A percentile compares a stretch with the other conserved stretches of the same genome.
Evolutionary conservation across 345 rosid species (phyloP).

Genomic region (Citrus cavaleriei): DNA sequence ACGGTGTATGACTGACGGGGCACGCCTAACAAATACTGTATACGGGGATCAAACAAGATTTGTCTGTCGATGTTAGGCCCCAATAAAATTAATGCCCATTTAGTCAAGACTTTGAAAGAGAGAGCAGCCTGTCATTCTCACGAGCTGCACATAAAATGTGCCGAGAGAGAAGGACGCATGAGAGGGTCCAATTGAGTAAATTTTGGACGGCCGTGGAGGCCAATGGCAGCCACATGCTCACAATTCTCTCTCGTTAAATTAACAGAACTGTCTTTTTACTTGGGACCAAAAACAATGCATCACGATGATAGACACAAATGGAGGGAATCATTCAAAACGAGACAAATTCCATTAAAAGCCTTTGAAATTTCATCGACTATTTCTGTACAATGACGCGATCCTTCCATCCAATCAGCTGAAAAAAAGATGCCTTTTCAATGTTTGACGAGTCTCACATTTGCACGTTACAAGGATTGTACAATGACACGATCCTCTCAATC

Average conservation of each 20-base stretch:
- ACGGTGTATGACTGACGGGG: too few relatives aligned
- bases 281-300: background rate
- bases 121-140: background rate
- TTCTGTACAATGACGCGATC: background rate
- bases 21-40: background rate
- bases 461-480: background rate
- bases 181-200: background rate
- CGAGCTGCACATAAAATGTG: background rate
- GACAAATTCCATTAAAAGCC: background rate
- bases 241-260: background rate
- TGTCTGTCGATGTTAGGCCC: background rate
- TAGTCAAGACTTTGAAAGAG: background rate
- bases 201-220: constrained; percentile 4
- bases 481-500: background rate
- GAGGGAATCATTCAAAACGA: background rate
- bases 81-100: background rate
- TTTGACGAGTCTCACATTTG: background rate
- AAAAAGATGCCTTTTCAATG: background rate
- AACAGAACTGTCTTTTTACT: background rate
- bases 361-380: background rate
- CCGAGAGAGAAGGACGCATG: background rate
- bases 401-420: background rate
- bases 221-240: background rate
- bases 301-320: too few relatives aligned
- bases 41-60: background rate